Evolutionary conservation across 441 rosid species (phyloP).

Genomic region (Pelargonium myrrhifolium): DNA sequence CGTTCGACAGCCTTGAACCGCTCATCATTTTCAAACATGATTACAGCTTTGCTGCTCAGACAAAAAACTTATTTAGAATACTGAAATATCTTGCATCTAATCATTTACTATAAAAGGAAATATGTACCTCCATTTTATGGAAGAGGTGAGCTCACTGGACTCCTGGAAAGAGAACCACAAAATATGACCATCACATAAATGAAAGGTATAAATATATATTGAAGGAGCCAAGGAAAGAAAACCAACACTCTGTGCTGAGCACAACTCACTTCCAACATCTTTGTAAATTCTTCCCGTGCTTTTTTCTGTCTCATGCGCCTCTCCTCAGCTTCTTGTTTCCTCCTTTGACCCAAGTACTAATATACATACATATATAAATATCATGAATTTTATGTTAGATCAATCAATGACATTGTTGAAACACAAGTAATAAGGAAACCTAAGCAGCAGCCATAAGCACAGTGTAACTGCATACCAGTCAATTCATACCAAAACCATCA

Average conservation of each 20-base stretch:
- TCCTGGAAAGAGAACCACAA: slow-evolving; percentile 49
- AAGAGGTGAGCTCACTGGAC: slow-evolving; percentile 72
- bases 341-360: slow-evolving; percentile 95
- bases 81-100: slow-evolving; percentile 20
- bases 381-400: slow-evolving; percentile 19
- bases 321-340: slow-evolving; percentile 91
- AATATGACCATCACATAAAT: slow-evolving; percentile 18
- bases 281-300: slow-evolving; percentile 81
- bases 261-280: slow-evolving; percentile 84
- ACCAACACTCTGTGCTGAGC: slow-evolving; percentile 13
- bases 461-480: slow-evolving; percentile 13
- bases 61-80: slow-evolving; percentile 25
- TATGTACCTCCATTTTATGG: slow-evolving; percentile 80
- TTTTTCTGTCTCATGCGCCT: slow-evolving; percentile 88
- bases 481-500: background rate
- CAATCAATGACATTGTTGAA: background rate
- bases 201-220: slow-evolving; percentile 14
- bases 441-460: slow-evolving; percentile 9
- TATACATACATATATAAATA: slow-evolving; percentile 5
- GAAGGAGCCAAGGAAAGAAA: slow-evolving; percentile 8
- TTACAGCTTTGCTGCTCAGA: slow-evolving; percentile 68
- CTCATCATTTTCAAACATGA: slow-evolving; percentile 86
- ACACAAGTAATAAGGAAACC: slow-evolving; percentile 3
- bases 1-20: slow-evolving; percentile 93
- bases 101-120: slow-evolving; percentile 7